phyloP scores from a whole-genome alignment of 495 filamentous ascomycete genomes.

The Penicillium coffeae region DNA sequence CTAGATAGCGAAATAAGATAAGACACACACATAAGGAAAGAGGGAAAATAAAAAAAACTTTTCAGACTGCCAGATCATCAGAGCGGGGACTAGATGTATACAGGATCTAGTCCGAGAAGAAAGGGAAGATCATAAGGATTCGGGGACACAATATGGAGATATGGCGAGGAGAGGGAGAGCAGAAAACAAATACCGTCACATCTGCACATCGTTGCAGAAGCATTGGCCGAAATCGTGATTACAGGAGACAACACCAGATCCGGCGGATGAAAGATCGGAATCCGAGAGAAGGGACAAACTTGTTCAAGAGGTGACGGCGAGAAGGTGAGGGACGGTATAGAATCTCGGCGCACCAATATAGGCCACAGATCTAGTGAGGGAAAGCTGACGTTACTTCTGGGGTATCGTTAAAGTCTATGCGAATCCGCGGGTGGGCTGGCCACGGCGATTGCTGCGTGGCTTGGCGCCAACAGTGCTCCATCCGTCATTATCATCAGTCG shows the following conservation, averaged over 20 bases:
- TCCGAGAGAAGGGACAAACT: background rate
- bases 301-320: background rate
- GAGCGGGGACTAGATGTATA: constrained; percentile 36
- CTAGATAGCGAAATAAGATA: constrained; percentile 27
- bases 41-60: constrained; percentile 32
- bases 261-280: background rate
- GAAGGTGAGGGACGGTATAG: constrained; percentile 1
- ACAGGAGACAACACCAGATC: constrained; percentile 5
- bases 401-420: constrained; percentile 48
- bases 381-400: constrained; percentile 26
- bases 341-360: constrained; percentile 3
- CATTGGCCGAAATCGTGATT: constrained; percentile 15
- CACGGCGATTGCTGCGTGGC: constrained; percentile 50
- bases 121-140: constrained; percentile 27
- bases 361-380: constrained; percentile 11
- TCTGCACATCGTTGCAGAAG: constrained; percentile 7
- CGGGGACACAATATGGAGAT: constrained; percentile 7
- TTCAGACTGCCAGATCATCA: constrained; percentile 41
- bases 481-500: constrained; percentile 60
- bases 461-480: constrained; percentile 70
- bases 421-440: constrained; percentile 42
- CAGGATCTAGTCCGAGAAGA: constrained; percentile 30
- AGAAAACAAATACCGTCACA: constrained; percentile 18
- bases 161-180: constrained; percentile 9
- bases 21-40: constrained; percentile 13